phyloP scores from a whole-genome alignment of 2,329 filamentous ascomycete genomes.

The Pyrenophora seminiperda region DNA sequence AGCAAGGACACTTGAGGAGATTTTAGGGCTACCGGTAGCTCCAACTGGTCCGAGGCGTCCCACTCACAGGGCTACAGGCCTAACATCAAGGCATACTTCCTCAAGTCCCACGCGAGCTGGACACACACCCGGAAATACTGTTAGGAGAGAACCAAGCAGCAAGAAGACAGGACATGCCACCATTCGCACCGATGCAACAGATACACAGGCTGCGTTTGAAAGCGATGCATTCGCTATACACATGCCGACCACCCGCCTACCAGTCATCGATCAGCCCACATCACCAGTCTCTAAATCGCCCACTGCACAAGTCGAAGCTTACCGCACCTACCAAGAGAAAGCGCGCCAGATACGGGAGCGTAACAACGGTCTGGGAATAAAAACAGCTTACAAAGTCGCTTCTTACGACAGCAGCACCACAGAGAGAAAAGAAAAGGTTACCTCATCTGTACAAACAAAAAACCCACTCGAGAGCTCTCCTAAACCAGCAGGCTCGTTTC shows the following conservation, averaged over 20 bases:
- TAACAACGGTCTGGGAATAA: constrained; percentile 18
- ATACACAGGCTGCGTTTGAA: constrained; percentile 36
- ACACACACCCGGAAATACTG: neutral
- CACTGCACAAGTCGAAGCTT: constrained; percentile 35
- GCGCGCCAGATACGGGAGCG: constrained; percentile 29
- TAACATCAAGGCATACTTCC: no score
- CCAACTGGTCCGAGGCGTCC: constrained; percentile 12
- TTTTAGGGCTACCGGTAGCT: constrained; percentile 17
- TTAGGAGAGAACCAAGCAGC: constrained; percentile 26
- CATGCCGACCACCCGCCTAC: constrained; percentile 42
- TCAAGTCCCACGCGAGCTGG: neutral
- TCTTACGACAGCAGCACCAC: no score
- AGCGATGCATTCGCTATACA: constrained; percentile 43
- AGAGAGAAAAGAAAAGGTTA: neutral
- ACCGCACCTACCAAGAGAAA: constrained; percentile 37
- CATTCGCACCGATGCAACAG: constrained; percentile 35
- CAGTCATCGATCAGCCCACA: constrained; percentile 29
- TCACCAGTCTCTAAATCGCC: constrained; percentile 22
- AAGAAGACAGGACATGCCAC: constrained; percentile 33
- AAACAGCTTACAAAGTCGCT: no score
- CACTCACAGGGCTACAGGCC: neutral
- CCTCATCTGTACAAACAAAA: constrained; percentile 7
- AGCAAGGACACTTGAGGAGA: constrained; percentile 23
- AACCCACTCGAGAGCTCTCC: constrained; percentile 17
- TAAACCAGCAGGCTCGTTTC: constrained; percentile 34